These are phyloP conservation scores for Eucalyptus cloeziana DNA, from an alignment of 345 rosid species.

Conservation along the genomic window DNA sequence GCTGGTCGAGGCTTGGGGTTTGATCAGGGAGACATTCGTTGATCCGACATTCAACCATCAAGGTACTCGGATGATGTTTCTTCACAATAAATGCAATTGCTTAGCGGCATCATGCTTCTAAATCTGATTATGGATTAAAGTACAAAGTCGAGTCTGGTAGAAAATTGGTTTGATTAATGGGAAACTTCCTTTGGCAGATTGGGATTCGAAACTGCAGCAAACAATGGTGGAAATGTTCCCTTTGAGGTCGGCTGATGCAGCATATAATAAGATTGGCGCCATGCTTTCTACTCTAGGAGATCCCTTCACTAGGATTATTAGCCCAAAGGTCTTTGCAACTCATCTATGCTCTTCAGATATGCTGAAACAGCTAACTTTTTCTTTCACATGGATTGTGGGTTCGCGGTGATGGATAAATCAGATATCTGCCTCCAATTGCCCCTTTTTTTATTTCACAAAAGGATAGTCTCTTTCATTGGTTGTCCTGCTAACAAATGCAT, in stretches of 20 bases:
- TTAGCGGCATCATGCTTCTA: neutral
- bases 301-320: slow-evolving; percentile 81
- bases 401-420: neutral
- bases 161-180: neutral
- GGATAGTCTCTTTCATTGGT: neutral
- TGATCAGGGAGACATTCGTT: slow-evolving; percentile 79
- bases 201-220: slow-evolving; percentile 85
- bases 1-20: slow-evolving; percentile 92
- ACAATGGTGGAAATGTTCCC: slow-evolving; percentile 93
- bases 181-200: slow-evolving; percentile 30
- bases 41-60: slow-evolving; percentile 90
- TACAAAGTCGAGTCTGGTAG: neutral
- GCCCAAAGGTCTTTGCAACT: slow-evolving; percentile 53
- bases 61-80: slow-evolving; percentile 22
- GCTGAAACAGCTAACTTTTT: neutral
- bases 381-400: neutral
- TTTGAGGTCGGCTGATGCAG: slow-evolving; percentile 68
- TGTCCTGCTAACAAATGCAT: neutral
- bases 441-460: neutral
- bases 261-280: slow-evolving; percentile 53
- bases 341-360: neutral
- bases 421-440: neutral
- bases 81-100: neutral
- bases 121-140: too few species aligned
- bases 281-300: slow-evolving; percentile 95